These are phyloP conservation scores for Scopulariopsis brevicaulis DNA, from an alignment of 2,329 filamentous ascomycete genomes.

Conservation along the genomic window DNA sequence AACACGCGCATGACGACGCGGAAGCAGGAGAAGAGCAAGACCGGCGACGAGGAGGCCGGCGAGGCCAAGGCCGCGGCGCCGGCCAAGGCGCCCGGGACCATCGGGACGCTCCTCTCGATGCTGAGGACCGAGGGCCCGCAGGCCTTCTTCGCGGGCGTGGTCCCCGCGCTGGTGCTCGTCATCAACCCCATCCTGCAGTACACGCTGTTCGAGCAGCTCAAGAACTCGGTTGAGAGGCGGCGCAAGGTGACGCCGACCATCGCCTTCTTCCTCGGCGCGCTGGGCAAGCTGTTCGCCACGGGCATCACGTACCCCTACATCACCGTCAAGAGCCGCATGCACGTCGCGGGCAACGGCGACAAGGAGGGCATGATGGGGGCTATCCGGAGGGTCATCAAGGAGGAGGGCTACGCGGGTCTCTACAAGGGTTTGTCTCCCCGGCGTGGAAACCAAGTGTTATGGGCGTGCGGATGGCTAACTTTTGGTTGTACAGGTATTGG, in stretches of 20 bases:
- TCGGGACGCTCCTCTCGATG: constrained; percentile 71
- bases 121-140: constrained; percentile 73
- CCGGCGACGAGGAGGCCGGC: constrained; percentile 26
- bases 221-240: constrained; percentile 72
- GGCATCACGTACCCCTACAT: constrained; percentile 96
- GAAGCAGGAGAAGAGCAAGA: constrained; percentile 1
- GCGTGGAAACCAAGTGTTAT: not conserved
- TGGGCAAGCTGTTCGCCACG: constrained; percentile 92
- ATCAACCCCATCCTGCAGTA: constrained; percentile 99
- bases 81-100: constrained; percentile 40
- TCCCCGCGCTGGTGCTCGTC: constrained; percentile 86
- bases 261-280: constrained; percentile 81
- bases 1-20: constrained; percentile 96
- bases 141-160: constrained; percentile 82
- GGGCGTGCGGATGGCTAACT: constrained; percentile 8
- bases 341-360: constrained; percentile 71
- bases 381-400: constrained; percentile 66
- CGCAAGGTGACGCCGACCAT: constrained; percentile 69
- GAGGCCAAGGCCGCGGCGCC: constrained; percentile 18
- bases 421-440: constrained; percentile 66
- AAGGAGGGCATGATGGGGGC: constrained; percentile 72
- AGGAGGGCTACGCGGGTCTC: constrained; percentile 85
- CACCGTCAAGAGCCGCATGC: constrained; percentile 96
- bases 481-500: constrained; percentile 57
- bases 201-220: constrained; percentile 96